These are phyloP conservation scores for Kwoniella heveanensis DNA, from an alignment of 768 basidiomycete species.

Conservation along the genomic window DNA sequence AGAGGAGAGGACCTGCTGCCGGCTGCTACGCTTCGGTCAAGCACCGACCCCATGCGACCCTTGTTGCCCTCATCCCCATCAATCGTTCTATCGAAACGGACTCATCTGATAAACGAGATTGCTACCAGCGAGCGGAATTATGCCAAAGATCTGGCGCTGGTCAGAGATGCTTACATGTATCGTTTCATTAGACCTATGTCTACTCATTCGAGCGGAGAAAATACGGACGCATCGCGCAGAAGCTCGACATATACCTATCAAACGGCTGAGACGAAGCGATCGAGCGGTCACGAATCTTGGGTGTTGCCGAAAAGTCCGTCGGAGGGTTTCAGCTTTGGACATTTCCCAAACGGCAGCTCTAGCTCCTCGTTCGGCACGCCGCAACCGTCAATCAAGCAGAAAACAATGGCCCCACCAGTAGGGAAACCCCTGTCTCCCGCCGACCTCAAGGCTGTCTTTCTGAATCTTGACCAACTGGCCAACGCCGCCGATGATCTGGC, in stretches of 20 bases:
- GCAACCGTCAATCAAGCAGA: slow-evolving; percentile 25
- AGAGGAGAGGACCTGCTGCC: slow-evolving; percentile 17
- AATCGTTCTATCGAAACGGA: slow-evolving; percentile 45
- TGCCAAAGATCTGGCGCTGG: slow-evolving; percentile 53
- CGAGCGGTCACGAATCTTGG: slow-evolving; percentile 23
- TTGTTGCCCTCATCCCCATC: slow-evolving; percentile 19
- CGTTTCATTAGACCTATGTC: slow-evolving; percentile 42
- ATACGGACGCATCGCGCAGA: slow-evolving; percentile 29
- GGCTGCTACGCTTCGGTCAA: slow-evolving; percentile 22
- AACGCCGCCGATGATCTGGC: slow-evolving; percentile 53
- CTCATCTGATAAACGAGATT: slow-evolving; percentile 56
- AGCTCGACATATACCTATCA: slow-evolving; percentile 46
- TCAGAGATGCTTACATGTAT: slow-evolving; percentile 54
- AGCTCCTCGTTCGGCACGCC: slow-evolving; percentile 18
- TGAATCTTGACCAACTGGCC: slow-evolving; percentile 55
- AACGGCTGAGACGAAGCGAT: slow-evolving; percentile 39
- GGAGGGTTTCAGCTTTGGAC: slow-evolving; percentile 11
- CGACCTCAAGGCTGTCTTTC: slow-evolving; percentile 53
- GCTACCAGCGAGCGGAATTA: slow-evolving; percentile 54
- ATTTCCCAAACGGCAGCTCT: slow-evolving; percentile 15
- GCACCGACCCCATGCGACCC: slow-evolving; percentile 28
- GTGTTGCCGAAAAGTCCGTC: slow-evolving; percentile 28
- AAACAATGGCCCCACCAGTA: slow-evolving; percentile 19
- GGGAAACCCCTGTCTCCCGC: slow-evolving; percentile 44
- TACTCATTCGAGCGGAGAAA: slow-evolving; percentile 27